These are phyloP conservation scores for Hemisphaericaspora lyxosophila DNA, from an alignment of 1,139 yeast genomes.

Conservation along the genomic window DNA sequence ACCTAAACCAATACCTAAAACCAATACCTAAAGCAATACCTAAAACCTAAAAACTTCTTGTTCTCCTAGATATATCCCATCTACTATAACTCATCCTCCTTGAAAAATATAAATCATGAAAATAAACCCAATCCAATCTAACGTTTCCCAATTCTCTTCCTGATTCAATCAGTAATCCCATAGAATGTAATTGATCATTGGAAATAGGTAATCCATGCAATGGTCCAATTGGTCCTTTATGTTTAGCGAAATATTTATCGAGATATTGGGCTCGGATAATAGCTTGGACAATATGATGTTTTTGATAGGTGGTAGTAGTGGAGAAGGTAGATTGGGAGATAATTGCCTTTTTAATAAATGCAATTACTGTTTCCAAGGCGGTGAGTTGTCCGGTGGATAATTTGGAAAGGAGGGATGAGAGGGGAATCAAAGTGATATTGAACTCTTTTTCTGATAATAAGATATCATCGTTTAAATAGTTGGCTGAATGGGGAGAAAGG, in stretches of 20 bases:
- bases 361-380: slow-evolving; percentile 13
- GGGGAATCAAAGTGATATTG: slow-evolving; percentile 24
- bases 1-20: not conserved
- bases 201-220: slow-evolving; percentile 72
- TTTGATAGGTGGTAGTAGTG: not conserved
- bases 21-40: too few relatives aligned
- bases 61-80: not conserved
- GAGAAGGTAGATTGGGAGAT: slow-evolving; percentile 7
- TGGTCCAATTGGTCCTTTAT: slow-evolving; percentile 49
- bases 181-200: slow-evolving; percentile 5
- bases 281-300: slow-evolving; percentile 13
- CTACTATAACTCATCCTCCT: slow-evolving; percentile 2
- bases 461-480: slow-evolving; percentile 4
- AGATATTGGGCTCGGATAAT: slow-evolving; percentile 29
- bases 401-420: slow-evolving; percentile 6
- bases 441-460: slow-evolving; percentile 30
- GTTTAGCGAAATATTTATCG: slow-evolving; percentile 34
- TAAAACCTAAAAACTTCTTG: slow-evolving; percentile 1
- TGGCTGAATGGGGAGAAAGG: not conserved
- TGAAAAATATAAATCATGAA: slow-evolving; percentile 1
- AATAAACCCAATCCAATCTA: slow-evolving; percentile 1
- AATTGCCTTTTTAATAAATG: slow-evolving; percentile 25
- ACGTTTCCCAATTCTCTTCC: slow-evolving; percentile 25
- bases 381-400: slow-evolving; percentile 12
- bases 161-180: not conserved